Evolutionary conservation across 257 asterid genomes (phyloP), one percentile per base, ranked within the genome.

Genomic region (Salvia hispanica): DNA sequence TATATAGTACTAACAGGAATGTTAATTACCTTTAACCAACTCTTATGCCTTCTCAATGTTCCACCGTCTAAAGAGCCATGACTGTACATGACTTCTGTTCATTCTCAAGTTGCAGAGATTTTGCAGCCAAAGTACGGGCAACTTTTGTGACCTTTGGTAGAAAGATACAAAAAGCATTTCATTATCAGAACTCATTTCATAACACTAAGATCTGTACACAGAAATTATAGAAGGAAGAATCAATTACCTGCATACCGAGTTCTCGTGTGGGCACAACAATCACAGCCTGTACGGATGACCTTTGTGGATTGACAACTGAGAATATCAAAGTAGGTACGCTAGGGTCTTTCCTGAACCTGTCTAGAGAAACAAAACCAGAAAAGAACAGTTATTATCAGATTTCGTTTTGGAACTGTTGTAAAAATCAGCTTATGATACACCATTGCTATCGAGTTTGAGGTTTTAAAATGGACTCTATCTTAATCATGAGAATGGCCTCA

Each of bases 41-140:
- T 90, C 83, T 79, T 90, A 67, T 93, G 99, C 69, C 99, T 87
- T 75, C 70, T 86, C 82, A 93, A 76, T 57, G 84, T 84, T 62
- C 97, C 99, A 64, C 99, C 99, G 75, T 90, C 97, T 78, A 93
- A 79, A 93, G 99, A 76, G 96, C 99, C 99, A 93, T 93, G 66
- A 90, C 79, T 54, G 82, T 70, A 77, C 83, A 93, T 11, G 91
- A 76, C 78, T 82, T 83, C 69, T 69, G 82, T 54, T 79, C 87
- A 52, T 82, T 54, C 48, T 84, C 90, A 69, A 33, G 67, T 58
- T 81, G 84, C 54, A 74, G 63, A 40, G 85, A 73, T 76, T 79
- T 83, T 40, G 95, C 89, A 75, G 90, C 83, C 81, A 90, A 86
- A 73, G 57, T 65, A 2, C 97, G 91, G 28, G 97, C 91, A 72